These are phyloP conservation scores for Chimonanthus praecox DNA, from an alignment of 164 flowering plant genomes.

Conservation along the genomic window DNA sequence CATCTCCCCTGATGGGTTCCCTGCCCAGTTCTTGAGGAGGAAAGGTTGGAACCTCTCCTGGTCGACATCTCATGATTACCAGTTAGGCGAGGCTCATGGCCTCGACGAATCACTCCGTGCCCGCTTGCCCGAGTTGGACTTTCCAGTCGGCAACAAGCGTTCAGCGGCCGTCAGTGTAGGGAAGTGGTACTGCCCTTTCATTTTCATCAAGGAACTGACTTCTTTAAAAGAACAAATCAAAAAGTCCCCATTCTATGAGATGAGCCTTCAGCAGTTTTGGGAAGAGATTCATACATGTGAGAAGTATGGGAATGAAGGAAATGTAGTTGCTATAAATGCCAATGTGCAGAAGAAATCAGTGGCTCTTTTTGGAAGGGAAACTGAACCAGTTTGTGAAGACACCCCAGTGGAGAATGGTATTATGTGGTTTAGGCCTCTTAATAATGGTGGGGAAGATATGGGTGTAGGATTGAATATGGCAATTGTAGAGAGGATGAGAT, in stretches of 20 bases:
- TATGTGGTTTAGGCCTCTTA: not conserved
- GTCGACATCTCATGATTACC: slow-evolving; percentile 1
- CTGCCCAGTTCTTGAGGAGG: slow-evolving; percentile 13
- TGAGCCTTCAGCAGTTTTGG: slow-evolving; percentile 61
- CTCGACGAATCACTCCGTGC: slow-evolving; percentile 4
- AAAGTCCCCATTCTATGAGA: slow-evolving; percentile 39
- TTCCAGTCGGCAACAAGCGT: slow-evolving; percentile 4
- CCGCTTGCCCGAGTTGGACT: slow-evolving; percentile 2
- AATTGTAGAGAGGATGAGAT: slow-evolving; percentile 32
- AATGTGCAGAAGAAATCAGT: slow-evolving; percentile 3
- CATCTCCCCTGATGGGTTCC: slow-evolving; percentile 13
- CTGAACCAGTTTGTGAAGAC: not conserved
- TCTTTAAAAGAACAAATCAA: slow-evolving; percentile 30
- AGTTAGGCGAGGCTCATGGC: slow-evolving; percentile 1
- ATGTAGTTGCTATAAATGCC: slow-evolving; percentile 3
- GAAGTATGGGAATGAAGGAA: slow-evolving; percentile 16
- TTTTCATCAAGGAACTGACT: slow-evolving; percentile 15
- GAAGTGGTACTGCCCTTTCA: slow-evolving; percentile 18
- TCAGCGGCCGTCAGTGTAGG: slow-evolving; percentile 7
- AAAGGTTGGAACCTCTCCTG: slow-evolving; percentile 8
- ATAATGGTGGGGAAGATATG: not conserved
- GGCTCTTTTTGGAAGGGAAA: not conserved
- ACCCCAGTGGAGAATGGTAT: not conserved
- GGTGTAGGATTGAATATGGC: slow-evolving; percentile 6
- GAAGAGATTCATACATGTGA: slow-evolving; percentile 31